Evolutionary conservation across 495 filamentous ascomycete genomes (phyloP).

Genomic region (Aspergillus haitiensis): DNA sequence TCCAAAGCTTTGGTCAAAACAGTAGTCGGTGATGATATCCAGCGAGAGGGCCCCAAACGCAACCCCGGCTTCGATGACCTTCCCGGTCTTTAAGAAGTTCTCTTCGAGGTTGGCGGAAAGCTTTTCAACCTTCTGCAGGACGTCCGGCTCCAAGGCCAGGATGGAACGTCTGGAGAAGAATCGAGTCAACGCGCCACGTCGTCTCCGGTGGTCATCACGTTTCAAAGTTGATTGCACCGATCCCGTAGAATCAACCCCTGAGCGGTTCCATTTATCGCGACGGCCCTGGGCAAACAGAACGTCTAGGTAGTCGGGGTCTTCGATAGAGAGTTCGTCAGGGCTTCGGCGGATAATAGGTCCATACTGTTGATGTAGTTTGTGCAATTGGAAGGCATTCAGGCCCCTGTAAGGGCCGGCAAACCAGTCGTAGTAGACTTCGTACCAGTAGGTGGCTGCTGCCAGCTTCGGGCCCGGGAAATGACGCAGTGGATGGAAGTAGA

Average conservation of each 20-base stretch:
- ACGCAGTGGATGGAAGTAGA: constrained; percentile 43
- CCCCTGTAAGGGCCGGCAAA: constrained; percentile 20
- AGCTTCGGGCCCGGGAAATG: constrained; percentile 43
- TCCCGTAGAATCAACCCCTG: not conserved
- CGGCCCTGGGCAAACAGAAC: constrained; percentile 1
- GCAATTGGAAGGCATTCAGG: not conserved
- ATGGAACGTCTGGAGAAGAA: not conserved
- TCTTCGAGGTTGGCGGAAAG: not conserved
- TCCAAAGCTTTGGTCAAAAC: constrained; percentile 6
- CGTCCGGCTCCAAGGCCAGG: not conserved
- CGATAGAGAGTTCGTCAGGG: constrained; percentile 7
- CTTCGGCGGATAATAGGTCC: constrained; percentile 4
- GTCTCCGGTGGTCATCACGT: not conserved
- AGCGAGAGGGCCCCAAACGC: constrained; percentile 1
- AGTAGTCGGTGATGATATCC: constrained; percentile 1
- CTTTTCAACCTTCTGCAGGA: not conserved
- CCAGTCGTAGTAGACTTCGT: constrained; percentile 53
- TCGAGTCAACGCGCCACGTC: not conserved
- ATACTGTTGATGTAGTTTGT: not conserved
- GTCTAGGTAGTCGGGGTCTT: constrained; percentile 1
- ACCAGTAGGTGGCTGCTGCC: constrained; percentile 49
- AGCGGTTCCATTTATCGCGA: not conserved
- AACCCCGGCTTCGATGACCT: not conserved
- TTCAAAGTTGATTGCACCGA: not conserved
- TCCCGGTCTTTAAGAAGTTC: not conserved